Evolutionary conservation across 2,329 filamentous ascomycete genomes (phyloP).

Genomic region (Juglanconis oblonga): DNA sequence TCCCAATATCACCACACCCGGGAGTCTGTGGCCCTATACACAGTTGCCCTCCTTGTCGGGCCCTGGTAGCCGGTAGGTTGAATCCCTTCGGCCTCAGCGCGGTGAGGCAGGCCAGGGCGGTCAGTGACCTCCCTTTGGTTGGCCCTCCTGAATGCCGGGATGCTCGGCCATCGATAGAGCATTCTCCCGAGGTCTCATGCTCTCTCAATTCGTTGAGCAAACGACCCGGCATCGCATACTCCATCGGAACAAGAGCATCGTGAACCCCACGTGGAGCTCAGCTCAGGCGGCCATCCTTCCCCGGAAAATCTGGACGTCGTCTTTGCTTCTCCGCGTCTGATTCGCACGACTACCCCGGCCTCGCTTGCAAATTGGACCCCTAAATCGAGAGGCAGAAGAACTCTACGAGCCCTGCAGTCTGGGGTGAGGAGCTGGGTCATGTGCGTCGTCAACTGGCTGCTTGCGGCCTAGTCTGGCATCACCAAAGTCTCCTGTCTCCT

Average conservation of each 20-base stretch:
- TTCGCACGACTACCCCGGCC: conserved; percentile 1
- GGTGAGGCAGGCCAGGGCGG: neutral
- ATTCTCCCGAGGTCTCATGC: neutral
- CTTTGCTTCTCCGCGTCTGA: conserved; percentile 6
- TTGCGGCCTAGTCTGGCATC: conserved; percentile 1
- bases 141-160: neutral
- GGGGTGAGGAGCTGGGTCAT: conserved; percentile 14
- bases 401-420: neutral
- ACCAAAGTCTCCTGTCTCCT: neutral
- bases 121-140: neutral
- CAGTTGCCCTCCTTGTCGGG: neutral
- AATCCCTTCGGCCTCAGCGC: neutral
- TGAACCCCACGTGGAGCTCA: neutral
- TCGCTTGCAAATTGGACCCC: conserved; percentile 13
- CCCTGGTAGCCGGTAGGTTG: conserved; percentile 8
- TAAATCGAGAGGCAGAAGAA: neutral
- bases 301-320: neutral
- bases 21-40: conserved; percentile 7
- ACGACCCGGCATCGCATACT: neutral
- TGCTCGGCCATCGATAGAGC: neutral
- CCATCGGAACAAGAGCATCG: neutral
- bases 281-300: neutral
- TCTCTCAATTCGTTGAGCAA: neutral
- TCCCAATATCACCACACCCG: neutral
- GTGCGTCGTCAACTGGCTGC: neutral